Conservation (phyloP, 208 protist genomes). For the Ichthyophonus hoferi region DNA sequence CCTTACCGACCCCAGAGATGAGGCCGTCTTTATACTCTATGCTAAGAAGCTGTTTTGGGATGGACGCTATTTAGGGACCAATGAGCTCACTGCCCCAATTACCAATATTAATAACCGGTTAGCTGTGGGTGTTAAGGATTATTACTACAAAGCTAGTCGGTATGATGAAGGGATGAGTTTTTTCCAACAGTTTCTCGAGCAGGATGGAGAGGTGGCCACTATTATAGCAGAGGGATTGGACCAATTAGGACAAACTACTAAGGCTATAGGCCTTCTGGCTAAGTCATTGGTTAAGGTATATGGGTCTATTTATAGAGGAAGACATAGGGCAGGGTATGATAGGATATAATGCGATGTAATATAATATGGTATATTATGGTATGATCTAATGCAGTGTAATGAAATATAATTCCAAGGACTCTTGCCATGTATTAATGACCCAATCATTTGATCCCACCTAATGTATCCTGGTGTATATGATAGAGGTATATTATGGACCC, state of each 20-base stretch:
- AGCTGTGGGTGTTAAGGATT: background rate
- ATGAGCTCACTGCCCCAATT: background rate
- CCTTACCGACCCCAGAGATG: background rate
- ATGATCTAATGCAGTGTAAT: too few species aligned
- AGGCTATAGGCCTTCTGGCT: background rate
- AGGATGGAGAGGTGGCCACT: background rate
- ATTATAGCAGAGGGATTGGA: background rate
- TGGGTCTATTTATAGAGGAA: background rate
- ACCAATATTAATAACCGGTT: slow-evolving; percentile 21
- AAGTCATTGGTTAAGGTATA: background rate
- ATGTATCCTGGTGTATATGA: too few species aligned
- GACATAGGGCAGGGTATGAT: too few species aligned
- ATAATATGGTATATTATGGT: too few species aligned
- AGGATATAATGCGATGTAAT: too few species aligned
- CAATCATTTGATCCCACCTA: too few species aligned
- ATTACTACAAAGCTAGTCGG: background rate
- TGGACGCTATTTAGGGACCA: background rate
- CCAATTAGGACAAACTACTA: background rate
- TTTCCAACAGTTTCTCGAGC: background rate
- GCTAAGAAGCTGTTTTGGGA: slow-evolving; percentile 18
- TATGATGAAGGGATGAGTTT: background rate
- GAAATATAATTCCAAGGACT: too few species aligned
- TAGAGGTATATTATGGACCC: too few species aligned
- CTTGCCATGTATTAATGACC: too few species aligned
- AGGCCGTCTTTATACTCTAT: background rate